Evolutionary conservation across 192 early-diverging fungal species (phyloP).

Genomic region (Gamsiella multidivaricata): DNA sequence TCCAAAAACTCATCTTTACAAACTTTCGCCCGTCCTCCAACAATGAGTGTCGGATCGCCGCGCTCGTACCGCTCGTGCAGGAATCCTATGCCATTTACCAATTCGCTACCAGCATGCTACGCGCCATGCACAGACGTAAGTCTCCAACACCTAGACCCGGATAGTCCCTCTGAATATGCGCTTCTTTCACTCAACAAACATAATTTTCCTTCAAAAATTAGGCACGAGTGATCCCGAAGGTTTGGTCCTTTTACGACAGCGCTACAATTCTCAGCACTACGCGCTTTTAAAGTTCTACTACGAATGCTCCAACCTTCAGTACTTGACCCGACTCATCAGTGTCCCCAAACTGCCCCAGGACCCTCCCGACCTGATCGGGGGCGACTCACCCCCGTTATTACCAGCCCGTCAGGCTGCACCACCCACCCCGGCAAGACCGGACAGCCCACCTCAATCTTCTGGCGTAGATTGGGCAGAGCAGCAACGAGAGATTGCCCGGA

Average conservation of each 20-base stretch:
- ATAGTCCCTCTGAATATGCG: not conserved
- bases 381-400: constrained; percentile 67
- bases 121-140: constrained; percentile 91
- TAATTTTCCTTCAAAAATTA: no score
- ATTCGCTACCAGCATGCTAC: constrained; percentile 95
- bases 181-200: no score
- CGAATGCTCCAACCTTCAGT: constrained; percentile 88
- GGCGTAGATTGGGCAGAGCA: constrained; percentile 64
- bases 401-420: constrained; percentile 22
- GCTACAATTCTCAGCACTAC: constrained; percentile 90
- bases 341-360: constrained; percentile 87
- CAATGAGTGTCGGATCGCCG: constrained; percentile 95
- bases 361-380: constrained; percentile 86
- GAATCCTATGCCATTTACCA: constrained; percentile 96
- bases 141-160: no score
- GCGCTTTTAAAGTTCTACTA: constrained; percentile 90
- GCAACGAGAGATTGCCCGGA: constrained; percentile 72
- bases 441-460: constrained; percentile 15
- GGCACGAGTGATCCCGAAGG: constrained; percentile 80
- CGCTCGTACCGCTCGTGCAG: constrained; percentile 95
- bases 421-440: constrained; percentile 50
- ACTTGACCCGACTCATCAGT: constrained; percentile 90
- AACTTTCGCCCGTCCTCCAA: constrained; percentile 83
- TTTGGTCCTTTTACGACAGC: constrained; percentile 84
- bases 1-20: constrained; percentile 91